Percentiles rank a stretch among this genome's conserved stretches.
Conservation (phyloP, 441 rosid genomes). For the Jatropha podagrica region DNA sequence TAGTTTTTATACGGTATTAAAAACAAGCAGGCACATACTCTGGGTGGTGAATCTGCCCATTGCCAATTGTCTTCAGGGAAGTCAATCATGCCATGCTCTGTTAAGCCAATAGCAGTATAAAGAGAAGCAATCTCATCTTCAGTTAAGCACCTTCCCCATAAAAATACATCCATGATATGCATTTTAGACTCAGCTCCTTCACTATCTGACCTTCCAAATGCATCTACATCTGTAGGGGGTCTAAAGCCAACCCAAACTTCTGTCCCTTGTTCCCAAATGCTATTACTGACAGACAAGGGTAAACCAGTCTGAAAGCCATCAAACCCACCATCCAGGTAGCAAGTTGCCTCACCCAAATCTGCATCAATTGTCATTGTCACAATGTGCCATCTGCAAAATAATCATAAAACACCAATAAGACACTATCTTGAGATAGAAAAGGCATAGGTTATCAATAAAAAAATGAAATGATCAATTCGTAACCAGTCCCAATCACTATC, state of each 20-base stretch:
- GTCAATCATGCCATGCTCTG: slow-evolving; percentile 78
- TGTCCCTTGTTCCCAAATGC: slow-evolving; percentile 93
- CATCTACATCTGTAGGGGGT: slow-evolving; percentile 94
- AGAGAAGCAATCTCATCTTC: slow-evolving; percentile 94
- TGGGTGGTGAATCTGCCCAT: slow-evolving; percentile 97
- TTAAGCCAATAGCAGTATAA: slow-evolving; percentile 70
- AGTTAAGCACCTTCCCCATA: slow-evolving; percentile 97
- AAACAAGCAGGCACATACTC: slow-evolving; percentile 51
- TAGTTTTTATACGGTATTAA: background rate
- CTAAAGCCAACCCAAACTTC: slow-evolving; percentile 96
- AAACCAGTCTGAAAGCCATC: slow-evolving; percentile 89
- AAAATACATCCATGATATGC: slow-evolving; percentile 99
- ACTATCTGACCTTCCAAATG: slow-evolving; percentile 99
- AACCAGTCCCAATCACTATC: background rate
- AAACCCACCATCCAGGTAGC: slow-evolving; percentile 97
- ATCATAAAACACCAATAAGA: slow-evolving; percentile 21
- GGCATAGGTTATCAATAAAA: background rate
- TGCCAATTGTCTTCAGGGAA: slow-evolving; percentile 96
- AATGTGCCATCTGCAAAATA: slow-evolving; percentile 89
- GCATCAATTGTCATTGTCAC: slow-evolving; percentile 98
- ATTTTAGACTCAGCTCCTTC: slow-evolving; percentile 99
- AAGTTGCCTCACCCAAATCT: slow-evolving; percentile 95
- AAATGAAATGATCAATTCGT: slow-evolving; percentile 6
- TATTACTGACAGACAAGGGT: slow-evolving; percentile 60
- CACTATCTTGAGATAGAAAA: slow-evolving; percentile 12